Evolutionary conservation across 768 basidiomycete species (phyloP), one percentile per base, ranked within the genome.

Genomic region (Ephemerocybe angulata): DNA sequence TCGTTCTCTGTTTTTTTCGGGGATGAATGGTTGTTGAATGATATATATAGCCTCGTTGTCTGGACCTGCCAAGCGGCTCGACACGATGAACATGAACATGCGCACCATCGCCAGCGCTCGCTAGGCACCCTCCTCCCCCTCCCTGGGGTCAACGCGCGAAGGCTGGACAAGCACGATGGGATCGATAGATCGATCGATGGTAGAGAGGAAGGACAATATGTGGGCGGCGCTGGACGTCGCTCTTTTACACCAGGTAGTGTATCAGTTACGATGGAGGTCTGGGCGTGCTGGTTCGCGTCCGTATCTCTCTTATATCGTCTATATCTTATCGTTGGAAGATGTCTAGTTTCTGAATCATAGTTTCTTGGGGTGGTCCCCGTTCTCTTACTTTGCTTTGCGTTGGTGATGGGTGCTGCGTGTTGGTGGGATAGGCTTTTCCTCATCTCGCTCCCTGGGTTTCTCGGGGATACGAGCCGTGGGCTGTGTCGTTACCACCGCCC

Each of bases 261-360:
- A 54, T 41, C n/a, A n/a, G n/a, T n/a, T 54, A 54, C 37, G 15
- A 19, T 47, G 53, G 53, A 53, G 53, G 41, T 54, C 44, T 28
- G 43, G 53, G 29, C 53, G 53, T 54, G 53, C 53, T 54, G 53
- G 53, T 43, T 54, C 53, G 44, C 31, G 31, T 21, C 30, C 53
- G 5, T 41, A 17, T 35, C 33, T 8, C 8, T 35, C 38, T 41
- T n/a, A n/a, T n/a, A n/a, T n/a, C n/a, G n/a, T n/a, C n/a, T n/a
- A n/a, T n/a, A n/a, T n/a, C n/a, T n/a, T n/a, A n/a, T n/a, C n/a
- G n/a, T n/a, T n/a, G n/a, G n/a, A n/a, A n/a, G n/a, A n/a, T n/a
- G n/a, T n/a, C n/a, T n/a, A n/a, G n/a, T n/a, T n/a, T n/a, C n/a
- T n/a, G n/a, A n/a, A n/a, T n/a, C n/a, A n/a, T n/a, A n/a, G n/a